phyloP scores from a whole-genome alignment of 306 rosid genomes.

The Abrus precatorius region DNA sequence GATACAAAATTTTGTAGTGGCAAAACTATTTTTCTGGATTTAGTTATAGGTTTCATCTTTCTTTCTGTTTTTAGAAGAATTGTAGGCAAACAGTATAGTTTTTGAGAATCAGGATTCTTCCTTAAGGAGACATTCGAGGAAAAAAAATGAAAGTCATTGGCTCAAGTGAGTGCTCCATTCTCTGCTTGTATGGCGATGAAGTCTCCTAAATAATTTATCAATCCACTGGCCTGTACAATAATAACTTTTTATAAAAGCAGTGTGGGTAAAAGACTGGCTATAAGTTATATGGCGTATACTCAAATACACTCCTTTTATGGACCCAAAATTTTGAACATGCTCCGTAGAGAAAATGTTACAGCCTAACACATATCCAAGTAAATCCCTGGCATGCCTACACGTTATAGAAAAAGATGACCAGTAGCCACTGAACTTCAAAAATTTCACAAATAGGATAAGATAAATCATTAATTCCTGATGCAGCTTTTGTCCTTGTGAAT shows the following conservation, averaged over 20 bases:
- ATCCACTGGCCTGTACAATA: neutral
- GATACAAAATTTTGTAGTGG: neutral
- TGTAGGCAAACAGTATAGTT: constrained; percentile 12
- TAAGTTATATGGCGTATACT: neutral
- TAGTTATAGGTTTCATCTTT: neutral
- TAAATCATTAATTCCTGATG: constrained; percentile 1
- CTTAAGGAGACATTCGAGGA: neutral
- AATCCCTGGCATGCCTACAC: constrained; percentile 35
- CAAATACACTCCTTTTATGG: neutral
- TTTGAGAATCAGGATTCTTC: constrained; percentile 22
- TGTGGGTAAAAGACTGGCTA: neutral
- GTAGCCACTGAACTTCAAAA: constrained; percentile 21
- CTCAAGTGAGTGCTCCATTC: neutral
- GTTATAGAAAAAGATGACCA: constrained; percentile 7
- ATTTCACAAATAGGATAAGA: constrained; percentile 4
- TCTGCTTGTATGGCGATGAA: neutral
- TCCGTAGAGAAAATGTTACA: constrained; percentile 8
- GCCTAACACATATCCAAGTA: neutral
- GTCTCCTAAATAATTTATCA: neutral
- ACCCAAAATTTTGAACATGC: neutral
- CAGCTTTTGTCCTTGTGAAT: constrained; percentile 20
- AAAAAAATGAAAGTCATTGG: constrained; percentile 21
- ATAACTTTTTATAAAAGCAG: neutral
- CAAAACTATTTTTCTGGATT: constrained; percentile 18
- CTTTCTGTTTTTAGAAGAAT: constrained; percentile 23